A percentile compares a stretch with the other conserved stretches of the same genome.
phyloP scores from a whole-genome alignment of 805 yeast species.

The Ogataea naganishii region DNA sequence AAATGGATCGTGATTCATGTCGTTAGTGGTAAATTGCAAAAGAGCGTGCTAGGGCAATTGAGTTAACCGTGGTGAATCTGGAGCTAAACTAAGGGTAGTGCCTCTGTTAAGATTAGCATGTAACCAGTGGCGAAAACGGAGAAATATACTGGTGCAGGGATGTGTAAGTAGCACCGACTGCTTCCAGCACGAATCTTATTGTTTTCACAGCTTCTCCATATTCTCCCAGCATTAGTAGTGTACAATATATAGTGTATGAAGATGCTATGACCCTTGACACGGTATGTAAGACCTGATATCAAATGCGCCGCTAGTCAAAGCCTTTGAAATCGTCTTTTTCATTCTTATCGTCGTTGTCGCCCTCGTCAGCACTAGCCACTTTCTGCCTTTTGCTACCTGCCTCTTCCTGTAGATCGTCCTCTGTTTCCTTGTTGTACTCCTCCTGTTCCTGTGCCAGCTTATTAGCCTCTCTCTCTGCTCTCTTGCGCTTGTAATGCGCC shows the following conservation, averaged over 20 bases:
- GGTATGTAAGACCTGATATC: constrained; percentile 15
- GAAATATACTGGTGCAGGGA: no score
- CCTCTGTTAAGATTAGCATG: no score
- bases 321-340: constrained; percentile 22
- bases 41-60: not conserved
- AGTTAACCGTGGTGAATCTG: not conserved
- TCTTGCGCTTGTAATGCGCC: constrained; percentile 42
- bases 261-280: constrained; percentile 13
- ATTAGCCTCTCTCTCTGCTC: constrained; percentile 38
- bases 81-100: constrained; percentile 19
- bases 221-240: no score
- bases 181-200: no score
- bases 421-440: constrained; percentile 8
- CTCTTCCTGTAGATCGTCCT: constrained; percentile 13
- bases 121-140: no score
- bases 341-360: constrained; percentile 12
- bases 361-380: constrained; percentile 15
- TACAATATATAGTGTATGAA: no score
- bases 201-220: no score
- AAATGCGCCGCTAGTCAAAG: constrained; percentile 8
- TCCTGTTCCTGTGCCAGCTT: constrained; percentile 19
- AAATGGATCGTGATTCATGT: constrained; percentile 91
- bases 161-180: no score
- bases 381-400: constrained; percentile 19
- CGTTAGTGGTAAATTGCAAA: not conserved